These are phyloP conservation scores for Malus hybrid DNA, from an alignment of 331 rosid species.

Conservation along the genomic window DNA sequence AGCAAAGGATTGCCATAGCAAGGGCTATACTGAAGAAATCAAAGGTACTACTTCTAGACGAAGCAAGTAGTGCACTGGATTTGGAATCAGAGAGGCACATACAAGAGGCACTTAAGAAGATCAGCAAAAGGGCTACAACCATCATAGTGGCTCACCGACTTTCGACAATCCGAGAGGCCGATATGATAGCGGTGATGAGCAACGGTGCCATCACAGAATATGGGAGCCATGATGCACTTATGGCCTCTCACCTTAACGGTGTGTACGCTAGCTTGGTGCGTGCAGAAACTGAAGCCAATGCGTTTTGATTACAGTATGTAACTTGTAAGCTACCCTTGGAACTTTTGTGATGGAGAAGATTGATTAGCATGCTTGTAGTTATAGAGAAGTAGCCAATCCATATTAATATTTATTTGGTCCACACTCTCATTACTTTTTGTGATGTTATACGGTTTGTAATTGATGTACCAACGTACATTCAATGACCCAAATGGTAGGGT, in stretches of 20 bases:
- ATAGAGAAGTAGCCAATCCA: background rate
- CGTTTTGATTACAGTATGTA: constrained; percentile 18
- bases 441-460: background rate
- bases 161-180: constrained; percentile 62
- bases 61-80: constrained; percentile 92
- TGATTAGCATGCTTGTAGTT: constrained; percentile 10
- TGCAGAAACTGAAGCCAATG: constrained; percentile 73
- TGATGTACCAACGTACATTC: background rate
- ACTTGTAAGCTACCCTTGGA: background rate
- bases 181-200: constrained; percentile 62
- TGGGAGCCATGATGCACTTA: constrained; percentile 66
- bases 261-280: constrained; percentile 59
- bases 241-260: constrained; percentile 46
- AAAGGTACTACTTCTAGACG: constrained; percentile 68
- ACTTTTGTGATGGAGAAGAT: background rate
- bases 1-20: constrained; percentile 80
- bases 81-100: constrained; percentile 73
- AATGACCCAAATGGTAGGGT: background rate
- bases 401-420: background rate
- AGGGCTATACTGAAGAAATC: constrained; percentile 78
- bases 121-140: constrained; percentile 51
- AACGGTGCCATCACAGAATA: constrained; percentile 61
- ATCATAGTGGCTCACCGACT: constrained; percentile 77
- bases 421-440: background rate
- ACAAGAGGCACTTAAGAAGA: constrained; percentile 56